These are phyloP conservation scores for Alisma plantagoaquatica DNA, from an alignment of 106 monocot species.

Conservation along the genomic window DNA sequence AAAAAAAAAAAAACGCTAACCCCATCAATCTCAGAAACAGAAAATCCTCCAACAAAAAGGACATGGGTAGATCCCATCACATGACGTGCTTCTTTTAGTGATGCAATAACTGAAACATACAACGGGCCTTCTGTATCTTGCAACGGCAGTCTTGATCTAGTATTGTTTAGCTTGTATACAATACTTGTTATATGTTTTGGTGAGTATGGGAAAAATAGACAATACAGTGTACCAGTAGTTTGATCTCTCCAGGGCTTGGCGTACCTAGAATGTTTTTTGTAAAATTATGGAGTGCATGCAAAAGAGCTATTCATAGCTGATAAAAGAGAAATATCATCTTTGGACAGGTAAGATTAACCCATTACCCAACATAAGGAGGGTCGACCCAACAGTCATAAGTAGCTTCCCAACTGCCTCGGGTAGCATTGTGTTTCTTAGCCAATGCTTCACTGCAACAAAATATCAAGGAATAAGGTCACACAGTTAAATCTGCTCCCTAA, in stretches of 20 bases:
- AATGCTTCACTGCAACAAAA: constrained; percentile 44
- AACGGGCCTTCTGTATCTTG: constrained; percentile 21
- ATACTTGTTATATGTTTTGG: constrained; percentile 45
- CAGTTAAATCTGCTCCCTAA: no score
- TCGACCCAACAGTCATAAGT: constrained; percentile 65
- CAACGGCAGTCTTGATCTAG: constrained; percentile 9
- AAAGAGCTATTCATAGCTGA: no score
- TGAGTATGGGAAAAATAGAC: constrained; percentile 78
- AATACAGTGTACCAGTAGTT: constrained; percentile 39
- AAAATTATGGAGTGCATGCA: no score
- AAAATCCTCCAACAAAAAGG: constrained; percentile 79
- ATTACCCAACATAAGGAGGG: constrained; percentile 82
- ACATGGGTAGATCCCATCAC: constrained; percentile 43
- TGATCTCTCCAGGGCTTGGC: constrained; percentile 66
- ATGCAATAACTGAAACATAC: constrained; percentile 46
- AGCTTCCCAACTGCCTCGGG: constrained; percentile 19
- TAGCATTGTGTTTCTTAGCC: constrained; percentile 18
- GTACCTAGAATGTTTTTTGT: no score
- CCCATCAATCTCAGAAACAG: constrained; percentile 30
- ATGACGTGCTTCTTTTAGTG: constrained; percentile 46
- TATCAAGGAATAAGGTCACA: no score
- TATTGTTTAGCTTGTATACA: constrained; percentile 27
- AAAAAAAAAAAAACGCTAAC: no score
- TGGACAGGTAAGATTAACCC: no score
- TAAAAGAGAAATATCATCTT: no score